phyloP scores from a whole-genome alignment of 345 rosid genomes.

The Eucalyptus pumila region DNA sequence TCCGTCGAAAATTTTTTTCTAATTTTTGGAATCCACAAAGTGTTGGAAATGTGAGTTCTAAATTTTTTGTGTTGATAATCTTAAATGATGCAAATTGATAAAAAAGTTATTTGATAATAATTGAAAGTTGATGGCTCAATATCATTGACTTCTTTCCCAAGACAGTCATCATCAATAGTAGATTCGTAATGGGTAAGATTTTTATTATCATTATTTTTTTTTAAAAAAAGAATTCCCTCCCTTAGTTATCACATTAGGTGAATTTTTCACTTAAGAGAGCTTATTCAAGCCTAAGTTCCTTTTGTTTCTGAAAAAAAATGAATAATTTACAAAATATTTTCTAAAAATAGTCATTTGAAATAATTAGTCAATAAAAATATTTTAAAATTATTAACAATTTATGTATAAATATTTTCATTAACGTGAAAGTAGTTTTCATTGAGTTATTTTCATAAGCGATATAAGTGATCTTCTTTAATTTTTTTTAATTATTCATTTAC shows the following conservation, averaged over 20 bases:
- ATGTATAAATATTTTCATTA: fast-evolving
- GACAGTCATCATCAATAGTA: neutral
- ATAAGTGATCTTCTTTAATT: neutral
- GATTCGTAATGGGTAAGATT: neutral
- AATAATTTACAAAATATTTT: neutral
- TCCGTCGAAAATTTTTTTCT: fast-evolving
- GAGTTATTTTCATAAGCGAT: fast-evolving
- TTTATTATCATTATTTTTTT: neutral
- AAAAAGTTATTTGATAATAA: neutral
- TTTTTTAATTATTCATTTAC: too few species aligned
- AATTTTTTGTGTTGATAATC: neutral
- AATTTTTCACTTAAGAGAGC: neutral
- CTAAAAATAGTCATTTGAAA: neutral
- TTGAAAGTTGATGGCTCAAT: neutral
- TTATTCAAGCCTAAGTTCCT: neutral
- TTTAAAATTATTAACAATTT: neutral
- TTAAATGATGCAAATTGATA: neutral
- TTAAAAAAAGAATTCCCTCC: neutral
- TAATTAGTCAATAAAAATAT: neutral
- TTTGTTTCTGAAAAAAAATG: fast-evolving
- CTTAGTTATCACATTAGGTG: neutral
- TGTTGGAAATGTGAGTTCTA: neutral
- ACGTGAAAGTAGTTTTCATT: fast-evolving
- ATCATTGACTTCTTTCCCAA: neutral
- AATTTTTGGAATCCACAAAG: too few species aligned